Percentiles rank a stretch among this genome's conserved stretches.
Evolutionary conservation across 257 asterid species (phyloP).

Genomic region (Knoxia roxburghii): DNA sequence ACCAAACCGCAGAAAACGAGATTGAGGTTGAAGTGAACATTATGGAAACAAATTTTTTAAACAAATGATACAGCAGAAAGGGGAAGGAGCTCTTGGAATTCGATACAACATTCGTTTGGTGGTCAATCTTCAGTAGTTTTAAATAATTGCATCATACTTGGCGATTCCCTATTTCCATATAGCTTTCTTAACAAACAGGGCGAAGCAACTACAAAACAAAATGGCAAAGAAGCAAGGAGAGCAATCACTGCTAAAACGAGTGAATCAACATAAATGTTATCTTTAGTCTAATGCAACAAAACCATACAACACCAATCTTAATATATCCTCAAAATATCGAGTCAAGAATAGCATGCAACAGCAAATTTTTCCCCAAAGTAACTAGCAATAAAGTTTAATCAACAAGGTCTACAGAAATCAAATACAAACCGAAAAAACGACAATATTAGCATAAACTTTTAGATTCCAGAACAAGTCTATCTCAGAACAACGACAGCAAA

Average conservation of each 20-base stretch:
- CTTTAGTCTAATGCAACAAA: background rate
- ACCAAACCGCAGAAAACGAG: background rate
- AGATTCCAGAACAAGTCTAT: background rate
- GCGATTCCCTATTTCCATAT: background rate
- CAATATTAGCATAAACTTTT: background rate
- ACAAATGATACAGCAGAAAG: background rate
- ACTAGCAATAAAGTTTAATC: background rate
- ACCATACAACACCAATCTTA: background rate
- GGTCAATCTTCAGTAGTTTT: background rate
- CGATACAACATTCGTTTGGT: too few species aligned
- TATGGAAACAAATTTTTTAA: background rate
- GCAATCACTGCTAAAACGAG: background rate
- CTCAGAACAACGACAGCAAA: background rate
- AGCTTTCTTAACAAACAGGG: background rate
- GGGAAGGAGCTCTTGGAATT: background rate
- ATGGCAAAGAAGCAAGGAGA: background rate
- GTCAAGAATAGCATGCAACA: background rate
- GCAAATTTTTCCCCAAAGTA: background rate
- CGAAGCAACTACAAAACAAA: background rate
- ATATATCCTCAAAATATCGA: background rate
- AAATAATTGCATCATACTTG: background rate
- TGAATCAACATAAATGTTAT: background rate
- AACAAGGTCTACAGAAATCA: background rate
- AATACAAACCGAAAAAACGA: background rate
- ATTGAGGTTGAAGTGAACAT: background rate